Conservation (phyloP, 1,284 basidiomycete species). For the Singerocomus inundabilis region DNA sequence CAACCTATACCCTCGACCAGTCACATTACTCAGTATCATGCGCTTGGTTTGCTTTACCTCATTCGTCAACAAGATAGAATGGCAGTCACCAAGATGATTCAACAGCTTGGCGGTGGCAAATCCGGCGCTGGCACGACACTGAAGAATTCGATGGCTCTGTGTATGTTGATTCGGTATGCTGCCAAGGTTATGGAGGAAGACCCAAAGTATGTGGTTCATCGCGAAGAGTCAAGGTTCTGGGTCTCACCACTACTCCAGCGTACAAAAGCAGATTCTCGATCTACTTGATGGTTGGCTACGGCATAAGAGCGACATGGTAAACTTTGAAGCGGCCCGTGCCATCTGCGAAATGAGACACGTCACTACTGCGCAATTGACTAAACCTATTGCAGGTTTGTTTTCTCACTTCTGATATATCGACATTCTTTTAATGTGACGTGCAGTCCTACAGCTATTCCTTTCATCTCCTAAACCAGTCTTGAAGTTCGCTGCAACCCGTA, state of each 20-base stretch:
- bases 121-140: conserved; percentile 79
- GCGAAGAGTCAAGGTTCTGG: not conserved
- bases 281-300: conserved; percentile 93
- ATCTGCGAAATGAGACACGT: conserved; percentile 96
- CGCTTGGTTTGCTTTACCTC: conserved; percentile 89
- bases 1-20: conserved; percentile 85
- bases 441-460: conserved; percentile 90
- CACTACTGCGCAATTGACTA: conserved; percentile 73
- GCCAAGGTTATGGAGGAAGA: conserved; percentile 99
- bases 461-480: conserved; percentile 91
- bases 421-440: conserved; percentile 1
- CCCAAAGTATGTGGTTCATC: conserved; percentile 70
- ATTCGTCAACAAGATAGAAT: conserved; percentile 98
- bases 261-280: conserved; percentile 92
- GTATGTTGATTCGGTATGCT: conserved; percentile 98
- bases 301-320: conserved; percentile 99
- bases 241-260: conserved; percentile 42
- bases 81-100: conserved; percentile 99
- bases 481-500: conserved; percentile 97
- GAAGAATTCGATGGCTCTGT: conserved; percentile 97
- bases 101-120: conserved; percentile 90
- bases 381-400: conserved; percentile 79
- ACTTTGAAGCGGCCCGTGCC: conserved; percentile 95
- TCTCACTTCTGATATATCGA: conserved; percentile 1
- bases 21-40: conserved; percentile 97